Evolutionary conservation across 2,329 filamentous ascomycete species (phyloP), one percentile per base, ranked within the genome.

Genomic region (Penicillium sp.): DNA sequence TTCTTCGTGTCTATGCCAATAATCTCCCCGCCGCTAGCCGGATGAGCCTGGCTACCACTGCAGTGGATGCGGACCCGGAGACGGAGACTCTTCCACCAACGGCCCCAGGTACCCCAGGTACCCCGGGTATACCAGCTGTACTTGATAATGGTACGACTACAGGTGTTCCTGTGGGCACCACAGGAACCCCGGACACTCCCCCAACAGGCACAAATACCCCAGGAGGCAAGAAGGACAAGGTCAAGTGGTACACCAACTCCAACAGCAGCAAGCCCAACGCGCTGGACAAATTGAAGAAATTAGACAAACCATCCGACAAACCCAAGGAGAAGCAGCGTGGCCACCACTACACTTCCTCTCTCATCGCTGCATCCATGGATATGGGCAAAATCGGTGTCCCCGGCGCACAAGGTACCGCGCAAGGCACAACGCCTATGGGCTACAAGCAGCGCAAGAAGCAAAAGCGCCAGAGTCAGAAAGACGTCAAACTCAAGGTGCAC

Each of bases 1-100:
- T 93, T 0, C 75, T 92, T 40, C 88, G 86, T 68, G 78, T 90
- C 3, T 88, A 89, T 67, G 80, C 83, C 56, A 77, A 82, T 62
- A 77, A 79, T 64, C 61, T 67, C 52, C 68, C 63, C 21, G 69
- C 66, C 54, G 65, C 59, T 37, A 72, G 57, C 29, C 44, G 63
- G 7, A 63, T 63, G 55, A 65, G 61, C 39, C 48, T 59, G 23
- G 56, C 52, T 16, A 59, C 64, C 1, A 58, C 60, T 0, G 29
- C 57, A 6, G 43, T 57, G 4, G 59, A 61, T 3, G 50, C 55
- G 0, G 61, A 67, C 18, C 58, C 51, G 3, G 56, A 62, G 4
- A 52, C 48, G 1, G 61, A 68, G 43, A 59, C 62, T 13, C 14
- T 62, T 1, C 50, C 60, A 7, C 23, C 55, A 19, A 51, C 37